phyloP scores from a whole-genome alignment of 768 basidiomycete species.

The Tricholoma flavovirens region DNA sequence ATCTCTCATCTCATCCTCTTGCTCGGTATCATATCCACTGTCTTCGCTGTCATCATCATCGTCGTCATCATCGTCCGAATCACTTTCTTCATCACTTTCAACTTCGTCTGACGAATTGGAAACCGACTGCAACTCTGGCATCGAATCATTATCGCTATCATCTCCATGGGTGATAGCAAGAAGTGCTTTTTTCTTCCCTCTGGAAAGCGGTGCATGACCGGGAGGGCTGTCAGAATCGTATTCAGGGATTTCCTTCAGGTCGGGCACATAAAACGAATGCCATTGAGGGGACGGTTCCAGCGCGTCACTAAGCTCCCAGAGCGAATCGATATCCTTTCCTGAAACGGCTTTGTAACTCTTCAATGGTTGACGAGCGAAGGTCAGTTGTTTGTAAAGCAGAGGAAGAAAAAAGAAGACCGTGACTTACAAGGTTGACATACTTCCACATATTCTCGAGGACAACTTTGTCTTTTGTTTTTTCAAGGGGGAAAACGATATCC shows the following conservation, averaged over 20 bases:
- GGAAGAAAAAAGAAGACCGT: neutral
- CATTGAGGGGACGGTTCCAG: conserved; percentile 54
- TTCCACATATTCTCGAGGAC: conserved; percentile 63
- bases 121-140: conserved; percentile 64
- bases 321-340: conserved; percentile 50
- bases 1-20: conserved; percentile 60
- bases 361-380: neutral
- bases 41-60: conserved; percentile 29
- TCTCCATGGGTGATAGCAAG: conserved; percentile 49
- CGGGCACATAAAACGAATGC: conserved; percentile 38
- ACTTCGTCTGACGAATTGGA: conserved; percentile 52
- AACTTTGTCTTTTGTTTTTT: conserved; percentile 42
- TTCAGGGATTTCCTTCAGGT: conserved; percentile 22
- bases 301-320: conserved; percentile 58
- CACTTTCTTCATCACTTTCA: conserved; percentile 27
- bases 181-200: conserved; percentile 18
- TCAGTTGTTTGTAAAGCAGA: conserved; percentile 3
- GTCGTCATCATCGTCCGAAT: conserved; percentile 34
- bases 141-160: conserved; percentile 45
- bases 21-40: conserved; percentile 57
- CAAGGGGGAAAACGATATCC: conserved; percentile 53
- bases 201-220: conserved; percentile 9
- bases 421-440: conserved; percentile 50
- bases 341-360: conserved; percentile 56
- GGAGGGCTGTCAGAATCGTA: conserved; percentile 19